A percentile compares a stretch with the other conserved stretches of the same genome.
These are phyloP conservation scores for Epichloe hybrida DNA, from an alignment of 2,329 filamentous ascomycete genomes.

Conservation along the genomic window DNA sequence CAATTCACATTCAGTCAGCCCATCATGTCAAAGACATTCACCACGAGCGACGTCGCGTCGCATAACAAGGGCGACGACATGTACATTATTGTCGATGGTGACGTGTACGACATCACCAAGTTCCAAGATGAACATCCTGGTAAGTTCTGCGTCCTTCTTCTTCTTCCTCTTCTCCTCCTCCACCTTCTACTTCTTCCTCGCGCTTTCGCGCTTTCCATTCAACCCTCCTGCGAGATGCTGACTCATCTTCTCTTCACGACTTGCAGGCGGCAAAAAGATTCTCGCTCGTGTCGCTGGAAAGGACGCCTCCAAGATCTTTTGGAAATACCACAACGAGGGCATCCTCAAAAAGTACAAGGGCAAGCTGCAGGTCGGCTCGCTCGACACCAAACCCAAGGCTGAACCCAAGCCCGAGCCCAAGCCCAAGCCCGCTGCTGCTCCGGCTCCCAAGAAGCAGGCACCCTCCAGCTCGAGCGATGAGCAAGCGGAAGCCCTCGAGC, in stretches of 20 bases:
- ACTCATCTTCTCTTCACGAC: neutral
- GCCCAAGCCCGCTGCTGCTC: slow-evolving; percentile 11
- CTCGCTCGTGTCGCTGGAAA: slow-evolving; percentile 50
- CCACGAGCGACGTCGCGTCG: slow-evolving; percentile 70
- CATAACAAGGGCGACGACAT: slow-evolving; percentile 81
- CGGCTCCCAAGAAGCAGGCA: slow-evolving; percentile 19
- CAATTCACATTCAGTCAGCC: neutral
- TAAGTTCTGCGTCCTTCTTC: slow-evolving; percentile 20
- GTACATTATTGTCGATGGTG: slow-evolving; percentile 84
- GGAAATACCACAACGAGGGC: slow-evolving; percentile 70
- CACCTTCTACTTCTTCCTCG: neutral
- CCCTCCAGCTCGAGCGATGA: slow-evolving; percentile 20
- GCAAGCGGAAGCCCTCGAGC: slow-evolving; percentile 62
- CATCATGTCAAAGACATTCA: slow-evolving; percentile 80
- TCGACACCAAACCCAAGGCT: slow-evolving; percentile 74
- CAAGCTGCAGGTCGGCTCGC: slow-evolving; percentile 68
- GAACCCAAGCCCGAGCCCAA: slow-evolving; percentile 31
- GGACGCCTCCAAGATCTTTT: slow-evolving; percentile 54
- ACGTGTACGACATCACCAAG: slow-evolving; percentile 89
- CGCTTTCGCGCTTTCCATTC: neutral
- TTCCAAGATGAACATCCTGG: slow-evolving; percentile 79
- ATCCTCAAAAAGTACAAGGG: slow-evolving; percentile 78
- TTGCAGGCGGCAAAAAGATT: slow-evolving; percentile 50
- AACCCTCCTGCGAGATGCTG: neutral
- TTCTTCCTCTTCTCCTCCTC: no score